These are phyloP conservation scores for Aspergillus sp. DNA, from an alignment of 2,329 filamentous ascomycete genomes.

Conservation along the genomic window DNA sequence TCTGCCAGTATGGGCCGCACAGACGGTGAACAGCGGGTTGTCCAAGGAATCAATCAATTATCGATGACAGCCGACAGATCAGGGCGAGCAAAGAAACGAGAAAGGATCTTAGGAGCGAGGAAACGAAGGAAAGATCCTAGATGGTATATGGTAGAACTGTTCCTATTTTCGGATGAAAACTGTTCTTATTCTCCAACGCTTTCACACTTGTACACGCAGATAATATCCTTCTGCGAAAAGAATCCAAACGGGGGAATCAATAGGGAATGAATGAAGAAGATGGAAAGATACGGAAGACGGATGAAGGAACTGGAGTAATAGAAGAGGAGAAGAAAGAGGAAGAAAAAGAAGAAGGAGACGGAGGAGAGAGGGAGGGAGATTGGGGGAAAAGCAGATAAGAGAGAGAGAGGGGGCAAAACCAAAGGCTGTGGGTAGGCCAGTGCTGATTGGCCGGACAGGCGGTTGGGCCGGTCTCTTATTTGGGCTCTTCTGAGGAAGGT, in stretches of 20 bases:
- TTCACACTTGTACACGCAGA: not conserved
- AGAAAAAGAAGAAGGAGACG: conserved; percentile 15
- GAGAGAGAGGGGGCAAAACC: conserved; percentile 13
- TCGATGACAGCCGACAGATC: not conserved
- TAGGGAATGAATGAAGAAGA: not conserved
- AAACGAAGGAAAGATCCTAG: not conserved
- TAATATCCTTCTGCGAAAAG: not conserved
- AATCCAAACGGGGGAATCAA: not conserved
- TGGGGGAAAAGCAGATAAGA: not conserved
- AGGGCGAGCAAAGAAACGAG: not conserved
- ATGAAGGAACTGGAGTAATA: conserved; percentile 6
- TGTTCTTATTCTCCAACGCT: not conserved
- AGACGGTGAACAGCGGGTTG: not conserved
- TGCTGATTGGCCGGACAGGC: not conserved
- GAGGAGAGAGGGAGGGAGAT: conserved; percentile 22
- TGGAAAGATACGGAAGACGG: not conserved
- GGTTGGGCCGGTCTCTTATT: not conserved
- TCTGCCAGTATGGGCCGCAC: too few relatives aligned
- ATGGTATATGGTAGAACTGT: not conserved
- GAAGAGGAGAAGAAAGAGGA: conserved; percentile 5
- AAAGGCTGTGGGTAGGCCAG: conserved; percentile 5
- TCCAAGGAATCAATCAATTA: not conserved
- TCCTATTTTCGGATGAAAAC: not conserved
- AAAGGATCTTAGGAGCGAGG: not conserved
- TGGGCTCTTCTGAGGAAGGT: too few relatives aligned